Base-by-base conservation (phyloP, 2,329 filamentous ascomycete species). In the Exserohilum turcica region DNA sequence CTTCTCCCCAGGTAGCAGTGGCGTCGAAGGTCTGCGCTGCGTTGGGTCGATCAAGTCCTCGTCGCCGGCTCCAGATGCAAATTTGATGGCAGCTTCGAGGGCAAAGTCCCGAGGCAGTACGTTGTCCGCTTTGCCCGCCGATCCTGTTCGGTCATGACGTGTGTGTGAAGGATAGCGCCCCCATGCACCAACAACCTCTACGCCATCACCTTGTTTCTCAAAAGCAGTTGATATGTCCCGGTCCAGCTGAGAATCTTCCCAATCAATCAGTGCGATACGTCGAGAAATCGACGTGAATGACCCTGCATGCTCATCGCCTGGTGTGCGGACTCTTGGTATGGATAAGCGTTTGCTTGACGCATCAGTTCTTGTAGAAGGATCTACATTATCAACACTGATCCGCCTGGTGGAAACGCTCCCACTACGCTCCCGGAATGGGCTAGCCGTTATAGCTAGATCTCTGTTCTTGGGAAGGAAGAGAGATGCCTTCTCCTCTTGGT, bases 151-250 rank as follows among this genome's bases (percentile, higher is more conserved):
- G 24, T 73, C 66, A 1, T 63, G 56, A n/a, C 78, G 76, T 5
- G 73, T 78, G 51, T 81, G 77, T 5, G 76, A 79, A 1, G 79
- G 77, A 36, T 76, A 81, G 2, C 74, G 71, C 21, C 76, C 72
- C 79, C 79, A 81, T 2, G 77, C 68, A n/a, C 74, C 72, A 3
- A 73, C 61, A 19, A 67, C 55, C 1, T 65, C 58, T 12, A 31
- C 29, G 15, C 49, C 53, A 31, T 73, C 70, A 12, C 59, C 61
- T 45, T 73, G 71, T 29, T 47, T 67, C 24, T 70, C 59, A 28
- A 68, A 73, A 10, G 46, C 63, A 19, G 43, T 31, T 6, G 63
- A 57, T 1, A 65, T 16, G 3, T 64, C 63, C 15, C 60, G 48
- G 9, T 43, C 52, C 4, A 50, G 13, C 2, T 38, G 48, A 3